Evolutionary conservation across 345 rosid genomes (phyloP).

Genomic region (Raphanus raphanistrum): DNA sequence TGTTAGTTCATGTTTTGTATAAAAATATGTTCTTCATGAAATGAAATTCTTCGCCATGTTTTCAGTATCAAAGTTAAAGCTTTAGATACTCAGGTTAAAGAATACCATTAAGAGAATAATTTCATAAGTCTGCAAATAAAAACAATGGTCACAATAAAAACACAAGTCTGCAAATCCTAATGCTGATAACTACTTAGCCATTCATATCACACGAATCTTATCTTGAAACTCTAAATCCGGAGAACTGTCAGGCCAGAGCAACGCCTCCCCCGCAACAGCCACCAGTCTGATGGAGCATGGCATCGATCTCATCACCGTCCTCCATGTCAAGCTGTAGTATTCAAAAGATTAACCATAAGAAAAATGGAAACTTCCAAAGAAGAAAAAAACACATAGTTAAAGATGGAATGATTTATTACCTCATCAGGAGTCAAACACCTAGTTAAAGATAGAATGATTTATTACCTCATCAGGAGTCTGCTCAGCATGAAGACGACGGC

Average conservation of each 20-base stretch:
- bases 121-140: background rate
- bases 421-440: conserved; percentile 10
- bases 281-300: conserved; percentile 83
- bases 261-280: conserved; percentile 31
- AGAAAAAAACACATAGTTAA: conserved; percentile 9
- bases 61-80: background rate
- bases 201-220: conserved; percentile 36
- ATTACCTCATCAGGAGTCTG: background rate
- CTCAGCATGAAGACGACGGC: background rate
- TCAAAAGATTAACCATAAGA: background rate
- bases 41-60: too few relatives aligned
- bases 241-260: conserved; percentile 3
- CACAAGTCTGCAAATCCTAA: conserved; percentile 31
- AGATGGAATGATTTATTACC: background rate
- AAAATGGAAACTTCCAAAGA: background rate
- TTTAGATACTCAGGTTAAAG: background rate
- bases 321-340: conserved; percentile 68
- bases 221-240: background rate
- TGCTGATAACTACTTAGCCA: conserved; percentile 11
- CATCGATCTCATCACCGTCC: conserved; percentile 88
- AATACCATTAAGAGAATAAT: background rate
- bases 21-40: too few relatives aligned
- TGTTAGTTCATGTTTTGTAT: background rate
- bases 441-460: background rate
- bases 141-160: conserved; percentile 3